Conservation (phyloP, 2,329 filamentous ascomycete species). For the Conoideocrella luteorostrata region DNA sequence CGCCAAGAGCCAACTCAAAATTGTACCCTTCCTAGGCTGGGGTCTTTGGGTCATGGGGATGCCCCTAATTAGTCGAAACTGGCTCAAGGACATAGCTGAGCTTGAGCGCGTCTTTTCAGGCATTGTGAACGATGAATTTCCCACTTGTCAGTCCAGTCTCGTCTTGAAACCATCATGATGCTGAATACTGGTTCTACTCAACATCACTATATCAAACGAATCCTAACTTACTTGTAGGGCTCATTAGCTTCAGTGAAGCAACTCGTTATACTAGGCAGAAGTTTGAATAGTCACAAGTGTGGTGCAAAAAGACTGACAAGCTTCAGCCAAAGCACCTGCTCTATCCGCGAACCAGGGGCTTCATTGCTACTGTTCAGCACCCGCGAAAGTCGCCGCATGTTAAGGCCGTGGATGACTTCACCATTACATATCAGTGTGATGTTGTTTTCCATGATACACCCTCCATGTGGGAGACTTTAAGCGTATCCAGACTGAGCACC, state of each 20-base stretch:
- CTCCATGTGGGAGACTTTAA: slow-evolving; percentile 47
- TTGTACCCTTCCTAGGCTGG: slow-evolving; percentile 57
- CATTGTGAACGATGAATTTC: slow-evolving; percentile 44
- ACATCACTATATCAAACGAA: too few species aligned
- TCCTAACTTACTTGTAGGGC: slow-evolving; percentile 36
- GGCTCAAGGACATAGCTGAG: slow-evolving; percentile 50
- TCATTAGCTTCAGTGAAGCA: slow-evolving; percentile 59
- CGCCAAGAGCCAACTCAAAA: slow-evolving; percentile 51
- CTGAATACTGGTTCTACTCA: neutral
- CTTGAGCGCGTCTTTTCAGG: slow-evolving; percentile 51
- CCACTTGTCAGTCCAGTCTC: slow-evolving; percentile 48
- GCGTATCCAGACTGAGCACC: slow-evolving; percentile 31
- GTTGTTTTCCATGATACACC: slow-evolving; percentile 39
- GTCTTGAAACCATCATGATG: neutral
- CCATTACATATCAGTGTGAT: slow-evolving; percentile 45
- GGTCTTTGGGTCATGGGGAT: slow-evolving; percentile 60
- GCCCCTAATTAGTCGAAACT: slow-evolving; percentile 55
- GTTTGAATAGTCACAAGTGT: slow-evolving; percentile 41
- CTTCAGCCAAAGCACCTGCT: slow-evolving; percentile 51
- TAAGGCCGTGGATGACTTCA: slow-evolving; percentile 49
- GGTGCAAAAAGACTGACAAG: slow-evolving; percentile 44
- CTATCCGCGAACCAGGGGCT: slow-evolving; percentile 55
- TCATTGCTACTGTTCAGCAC: slow-evolving; percentile 52
- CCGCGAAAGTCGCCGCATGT: slow-evolving; percentile 44
- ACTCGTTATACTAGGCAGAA: slow-evolving; percentile 52